These are phyloP conservation scores for Drechslerella stenobrocha DNA, from an alignment of 2,329 filamentous ascomycete species.

Conservation along the genomic window DNA sequence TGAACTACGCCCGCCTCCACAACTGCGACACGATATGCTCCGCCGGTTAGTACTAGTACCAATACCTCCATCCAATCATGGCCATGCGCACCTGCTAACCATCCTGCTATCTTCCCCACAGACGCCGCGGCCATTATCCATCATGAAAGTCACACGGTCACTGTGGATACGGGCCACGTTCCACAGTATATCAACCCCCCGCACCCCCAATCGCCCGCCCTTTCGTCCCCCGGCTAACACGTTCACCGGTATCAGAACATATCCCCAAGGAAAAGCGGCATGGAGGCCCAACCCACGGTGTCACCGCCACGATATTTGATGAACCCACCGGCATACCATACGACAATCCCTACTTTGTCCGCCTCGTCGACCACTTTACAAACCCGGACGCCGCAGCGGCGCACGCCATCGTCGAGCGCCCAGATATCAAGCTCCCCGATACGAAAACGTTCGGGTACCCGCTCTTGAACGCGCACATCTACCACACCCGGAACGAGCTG, in stretches of 20 bases:
- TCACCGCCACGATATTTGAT: not conserved
- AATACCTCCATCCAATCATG: too few relatives aligned
- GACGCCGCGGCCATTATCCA: too few relatives aligned
- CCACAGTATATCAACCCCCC: slow-evolving; percentile 16
- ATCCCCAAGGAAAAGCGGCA: not conserved
- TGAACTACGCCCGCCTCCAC: not conserved
- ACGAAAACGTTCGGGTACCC: slow-evolving; percentile 7
- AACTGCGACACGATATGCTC: not conserved
- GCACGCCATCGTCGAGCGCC: slow-evolving; percentile 14
- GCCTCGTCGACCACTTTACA: slow-evolving; percentile 7
- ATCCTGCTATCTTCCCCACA: too few relatives aligned
- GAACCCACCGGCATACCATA: slow-evolving; percentile 12
- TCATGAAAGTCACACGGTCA: slow-evolving; percentile 3
- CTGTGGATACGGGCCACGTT: not conserved
- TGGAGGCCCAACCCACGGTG: not conserved
- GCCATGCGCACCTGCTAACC: too few relatives aligned
- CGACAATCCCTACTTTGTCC: slow-evolving; percentile 16
- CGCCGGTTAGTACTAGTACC: too few relatives aligned
- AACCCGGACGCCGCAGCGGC: not conserved
- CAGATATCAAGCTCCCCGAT: slow-evolving; percentile 6
- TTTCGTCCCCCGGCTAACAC: not conserved
- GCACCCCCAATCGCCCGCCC: not conserved
- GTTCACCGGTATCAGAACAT: too few relatives aligned
- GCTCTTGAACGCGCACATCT: slow-evolving; percentile 15
- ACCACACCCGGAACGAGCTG: slow-evolving; percentile 7